Evolutionary conservation across 495 filamentous ascomycete genomes (phyloP).

Genomic region (Staphylotrichum longicolle): DNA sequence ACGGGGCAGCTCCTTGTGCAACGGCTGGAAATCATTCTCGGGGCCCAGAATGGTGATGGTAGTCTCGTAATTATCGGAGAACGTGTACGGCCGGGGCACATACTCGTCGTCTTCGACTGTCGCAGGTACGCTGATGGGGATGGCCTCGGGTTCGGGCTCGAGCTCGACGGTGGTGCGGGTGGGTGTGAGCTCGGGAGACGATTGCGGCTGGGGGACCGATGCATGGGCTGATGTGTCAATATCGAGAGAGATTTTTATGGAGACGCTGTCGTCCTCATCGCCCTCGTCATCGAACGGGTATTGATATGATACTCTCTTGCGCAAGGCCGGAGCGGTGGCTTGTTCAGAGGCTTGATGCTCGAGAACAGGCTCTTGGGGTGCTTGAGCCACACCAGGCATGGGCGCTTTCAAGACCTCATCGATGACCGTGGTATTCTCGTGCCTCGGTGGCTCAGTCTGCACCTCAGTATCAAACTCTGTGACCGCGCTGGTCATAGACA

Average conservation of each 20-base stretch:
- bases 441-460: conserved; percentile 53
- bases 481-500: conserved; percentile 57
- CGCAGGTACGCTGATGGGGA: conserved; percentile 22
- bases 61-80: conserved; percentile 37
- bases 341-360: conserved; percentile 10
- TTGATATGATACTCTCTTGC: conserved; percentile 41
- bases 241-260: conserved; percentile 45
- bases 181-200: conserved; percentile 34
- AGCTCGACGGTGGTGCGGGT: conserved; percentile 30
- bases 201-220: conserved; percentile 20
- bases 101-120: conserved; percentile 38
- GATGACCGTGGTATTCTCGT: conserved; percentile 18
- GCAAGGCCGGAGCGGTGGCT: conserved; percentile 14
- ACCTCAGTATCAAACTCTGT: conserved; percentile 70
- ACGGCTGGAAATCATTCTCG: conserved; percentile 40
- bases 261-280: conserved; percentile 39
- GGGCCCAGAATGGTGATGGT: conserved; percentile 48
- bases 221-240: conserved; percentile 4
- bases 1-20: conserved; percentile 33
- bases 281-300: conserved; percentile 39
- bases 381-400: not conserved
- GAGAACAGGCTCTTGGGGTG: conserved; percentile 24
- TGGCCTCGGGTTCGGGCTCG: conserved; percentile 9
- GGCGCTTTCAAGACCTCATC: conserved; percentile 2
- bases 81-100: conserved; percentile 38